phyloP scores from a whole-genome alignment of 805 yeast genomes.

The Candida awuae region DNA sequence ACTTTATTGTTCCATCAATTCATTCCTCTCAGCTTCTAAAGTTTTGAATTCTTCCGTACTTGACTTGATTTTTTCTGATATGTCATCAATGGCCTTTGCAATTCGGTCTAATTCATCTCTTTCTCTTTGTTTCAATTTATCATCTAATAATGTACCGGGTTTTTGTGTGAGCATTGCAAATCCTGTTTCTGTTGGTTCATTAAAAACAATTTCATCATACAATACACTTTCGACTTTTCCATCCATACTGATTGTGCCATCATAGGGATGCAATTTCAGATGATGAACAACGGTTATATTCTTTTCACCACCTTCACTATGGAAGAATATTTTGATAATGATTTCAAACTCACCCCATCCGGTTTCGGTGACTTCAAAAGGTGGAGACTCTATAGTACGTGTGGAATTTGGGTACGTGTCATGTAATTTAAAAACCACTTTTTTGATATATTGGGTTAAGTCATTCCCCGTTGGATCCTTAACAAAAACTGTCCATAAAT shows the following conservation, averaged over 20 bases:
- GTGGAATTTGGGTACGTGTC: constrained; percentile 87
- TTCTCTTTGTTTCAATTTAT: constrained; percentile 43
- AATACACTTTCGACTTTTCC: constrained; percentile 49
- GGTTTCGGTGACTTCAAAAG: constrained; percentile 91
- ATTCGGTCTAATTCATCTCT: constrained; percentile 56
- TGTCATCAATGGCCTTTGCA: constrained; percentile 28
- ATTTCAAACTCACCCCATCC: constrained; percentile 99
- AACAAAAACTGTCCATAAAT: constrained; percentile 90
- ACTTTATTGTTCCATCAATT: constrained; percentile 16
- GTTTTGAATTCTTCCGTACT: constrained; percentile 22
- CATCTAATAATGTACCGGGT: constrained; percentile 46
- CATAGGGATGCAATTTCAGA: constrained; percentile 84
- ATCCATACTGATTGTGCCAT: constrained; percentile 19
- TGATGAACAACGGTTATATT: constrained; percentile 81
- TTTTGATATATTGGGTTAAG: constrained; percentile 69
- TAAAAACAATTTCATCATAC: constrained; percentile 89
- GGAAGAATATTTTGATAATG: constrained; percentile 77
- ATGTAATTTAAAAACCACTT: constrained; percentile 90
- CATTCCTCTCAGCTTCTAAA: constrained; percentile 26
- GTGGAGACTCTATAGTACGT: constrained; percentile 83
- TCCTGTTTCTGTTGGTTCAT: constrained; percentile 88
- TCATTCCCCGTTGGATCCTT: constrained; percentile 77
- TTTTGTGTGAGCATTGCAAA: constrained; percentile 67
- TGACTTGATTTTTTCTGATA: constrained; percentile 20
- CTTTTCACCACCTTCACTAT: constrained; percentile 82